Evolutionary conservation across 768 basidiomycete genomes (phyloP).

Genomic region (Scleroderma citrinum): DNA sequence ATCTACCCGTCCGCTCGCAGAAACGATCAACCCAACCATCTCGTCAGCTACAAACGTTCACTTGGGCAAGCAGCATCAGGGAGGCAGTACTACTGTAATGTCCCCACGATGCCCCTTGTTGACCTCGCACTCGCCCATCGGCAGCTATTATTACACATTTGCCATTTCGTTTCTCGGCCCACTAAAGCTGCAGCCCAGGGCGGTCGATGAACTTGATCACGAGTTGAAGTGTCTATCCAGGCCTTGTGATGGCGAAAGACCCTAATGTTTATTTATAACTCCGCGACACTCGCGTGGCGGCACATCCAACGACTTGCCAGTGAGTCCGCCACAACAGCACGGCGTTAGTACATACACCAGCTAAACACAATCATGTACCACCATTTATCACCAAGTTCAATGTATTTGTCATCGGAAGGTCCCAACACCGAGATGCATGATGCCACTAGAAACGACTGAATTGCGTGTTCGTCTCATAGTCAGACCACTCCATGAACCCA

Average conservation of each 20-base stretch:
- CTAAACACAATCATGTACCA: neutral
- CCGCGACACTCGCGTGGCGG: constrained; percentile 28
- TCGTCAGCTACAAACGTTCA: constrained; percentile 8
- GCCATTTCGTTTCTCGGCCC: neutral
- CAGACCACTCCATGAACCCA: neutral
- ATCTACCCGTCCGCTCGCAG: constrained; percentile 15
- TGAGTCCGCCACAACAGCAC: neutral
- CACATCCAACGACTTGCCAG: neutral
- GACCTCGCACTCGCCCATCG: constrained; percentile 12
- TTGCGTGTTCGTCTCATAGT: neutral
- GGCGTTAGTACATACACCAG: neutral
- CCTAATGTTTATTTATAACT: constrained; percentile 17
- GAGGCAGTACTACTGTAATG: constrained; percentile 16
- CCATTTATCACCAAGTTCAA: neutral
- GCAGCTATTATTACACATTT: constrained; percentile 22
- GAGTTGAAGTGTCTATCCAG: too few relatives aligned
- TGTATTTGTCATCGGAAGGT: neutral
- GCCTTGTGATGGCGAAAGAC: too few relatives aligned
- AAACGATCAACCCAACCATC: constrained; percentile 15
- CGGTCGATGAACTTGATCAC: neutral
- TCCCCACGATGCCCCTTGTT: constrained; percentile 3
- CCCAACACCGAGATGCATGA: neutral
- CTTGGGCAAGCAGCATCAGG: constrained; percentile 16
- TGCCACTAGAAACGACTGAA: neutral
- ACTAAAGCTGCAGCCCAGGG: neutral